These are phyloP conservation scores for Globisporangium alternatum DNA, from an alignment of 352 stramenopile genomes.

Conservation along the genomic window DNA sequence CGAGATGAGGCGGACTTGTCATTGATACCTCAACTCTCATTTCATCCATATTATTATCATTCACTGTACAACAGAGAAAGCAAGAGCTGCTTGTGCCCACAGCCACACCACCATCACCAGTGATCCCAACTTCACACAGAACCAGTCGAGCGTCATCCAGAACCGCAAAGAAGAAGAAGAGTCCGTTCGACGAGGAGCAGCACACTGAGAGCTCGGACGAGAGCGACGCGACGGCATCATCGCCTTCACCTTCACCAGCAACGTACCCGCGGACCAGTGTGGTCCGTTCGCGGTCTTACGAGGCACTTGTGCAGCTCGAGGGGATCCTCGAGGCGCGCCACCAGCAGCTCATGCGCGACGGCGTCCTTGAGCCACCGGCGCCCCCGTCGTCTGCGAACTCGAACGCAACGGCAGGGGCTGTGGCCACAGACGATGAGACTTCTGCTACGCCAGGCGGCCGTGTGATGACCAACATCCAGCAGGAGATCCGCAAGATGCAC, in stretches of 20 bases:
- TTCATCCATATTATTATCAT: not conserved
- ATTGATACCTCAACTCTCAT: not conserved
- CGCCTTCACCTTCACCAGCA: not conserved
- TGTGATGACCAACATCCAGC: slow-evolving; percentile 14
- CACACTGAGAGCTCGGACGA: slow-evolving; percentile 13
- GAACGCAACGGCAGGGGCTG: not conserved
- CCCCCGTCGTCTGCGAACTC: not conserved
- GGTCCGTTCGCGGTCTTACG: slow-evolving; percentile 61
- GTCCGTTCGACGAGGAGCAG: slow-evolving; percentile 8
- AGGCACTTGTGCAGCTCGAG: slow-evolving; percentile 71
- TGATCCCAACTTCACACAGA: not conserved
- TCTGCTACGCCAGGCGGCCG: not conserved
- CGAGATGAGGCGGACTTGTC: not conserved
- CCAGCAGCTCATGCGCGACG: slow-evolving; percentile 62
- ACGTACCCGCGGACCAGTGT: slow-evolving; percentile 9
- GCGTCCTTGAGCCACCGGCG: slow-evolving; percentile 14
- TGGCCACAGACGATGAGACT: not conserved
- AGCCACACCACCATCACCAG: not conserved
- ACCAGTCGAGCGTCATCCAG: not conserved
- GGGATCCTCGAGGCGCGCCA: slow-evolving; percentile 71
- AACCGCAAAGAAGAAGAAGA: not conserved
- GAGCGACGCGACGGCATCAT: not conserved
- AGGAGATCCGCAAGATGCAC: slow-evolving; percentile 34
- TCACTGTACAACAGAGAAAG: slow-evolving; percentile 26
- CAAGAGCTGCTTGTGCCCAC: slow-evolving; percentile 31